A percentile compares a stretch with the other conserved stretches of the same genome.
phyloP scores from a whole-genome alignment of 345 rosid species.

The Mangifera indica region DNA sequence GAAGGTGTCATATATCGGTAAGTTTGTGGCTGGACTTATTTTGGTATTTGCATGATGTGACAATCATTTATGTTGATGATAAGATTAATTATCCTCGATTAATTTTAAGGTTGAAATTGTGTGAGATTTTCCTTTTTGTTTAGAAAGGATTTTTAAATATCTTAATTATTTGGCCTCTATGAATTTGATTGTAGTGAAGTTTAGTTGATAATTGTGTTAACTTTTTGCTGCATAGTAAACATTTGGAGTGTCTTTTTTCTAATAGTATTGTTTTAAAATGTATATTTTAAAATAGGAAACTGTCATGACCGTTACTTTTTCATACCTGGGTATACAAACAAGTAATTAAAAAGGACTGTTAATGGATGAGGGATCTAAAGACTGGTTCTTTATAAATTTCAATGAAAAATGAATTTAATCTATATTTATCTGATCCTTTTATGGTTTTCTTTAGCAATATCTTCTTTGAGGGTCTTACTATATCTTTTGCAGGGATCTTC shows the following conservation, averaged over 20 bases:
- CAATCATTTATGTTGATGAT: background rate
- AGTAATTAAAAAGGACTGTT: background rate
- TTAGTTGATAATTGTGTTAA: background rate
- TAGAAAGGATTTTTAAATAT: background rate
- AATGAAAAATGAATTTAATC: background rate
- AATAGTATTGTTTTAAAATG: too few species aligned
- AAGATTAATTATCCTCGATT: constrained; percentile 8
- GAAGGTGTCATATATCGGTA: constrained; percentile 92
- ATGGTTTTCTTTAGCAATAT: background rate
- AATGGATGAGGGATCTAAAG: background rate
- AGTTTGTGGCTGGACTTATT: background rate
- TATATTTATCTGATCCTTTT: background rate
- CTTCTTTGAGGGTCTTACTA: background rate
- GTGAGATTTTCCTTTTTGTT: background rate
- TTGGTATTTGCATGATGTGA: background rate
- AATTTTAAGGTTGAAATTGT: background rate
- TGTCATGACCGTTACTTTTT: background rate
- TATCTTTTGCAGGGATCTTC: constrained; percentile 58
- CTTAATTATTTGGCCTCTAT: background rate
- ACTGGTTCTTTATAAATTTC: background rate
- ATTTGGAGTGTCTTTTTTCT: background rate
- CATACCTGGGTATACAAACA: background rate
- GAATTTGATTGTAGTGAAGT: background rate
- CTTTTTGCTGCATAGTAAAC: background rate
- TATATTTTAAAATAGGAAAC: background rate